phyloP scores from a whole-genome alignment of 2,329 filamentous ascomycete genomes.

The Paraphoma sp. region DNA sequence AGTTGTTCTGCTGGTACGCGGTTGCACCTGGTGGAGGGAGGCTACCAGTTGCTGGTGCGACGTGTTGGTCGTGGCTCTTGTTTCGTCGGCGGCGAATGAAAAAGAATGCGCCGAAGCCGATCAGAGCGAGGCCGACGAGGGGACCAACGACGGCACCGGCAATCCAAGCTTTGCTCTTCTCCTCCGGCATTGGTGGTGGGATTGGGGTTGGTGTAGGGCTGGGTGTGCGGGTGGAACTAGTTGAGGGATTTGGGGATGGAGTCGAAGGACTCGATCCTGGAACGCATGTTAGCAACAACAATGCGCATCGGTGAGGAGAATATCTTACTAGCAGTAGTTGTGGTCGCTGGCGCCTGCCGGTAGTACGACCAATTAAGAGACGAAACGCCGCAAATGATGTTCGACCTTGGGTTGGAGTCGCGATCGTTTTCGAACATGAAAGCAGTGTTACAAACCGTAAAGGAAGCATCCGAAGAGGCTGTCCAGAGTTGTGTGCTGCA shows the following conservation, averaged over 20 bases:
- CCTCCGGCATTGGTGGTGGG: neutral
- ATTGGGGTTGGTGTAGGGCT: neutral
- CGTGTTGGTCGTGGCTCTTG: conserved; percentile 4
- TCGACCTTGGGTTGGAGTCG: conserved; percentile 33
- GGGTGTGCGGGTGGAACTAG: neutral
- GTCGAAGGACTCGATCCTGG: neutral
- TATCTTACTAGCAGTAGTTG: conserved; percentile 1
- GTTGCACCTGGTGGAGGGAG: conserved; percentile 7
- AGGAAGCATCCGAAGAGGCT: conserved; percentile 19
- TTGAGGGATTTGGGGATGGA: neutral
- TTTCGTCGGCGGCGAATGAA: conserved; percentile 35
- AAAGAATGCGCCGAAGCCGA: conserved; percentile 29
- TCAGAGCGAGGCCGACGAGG: conserved; percentile 31
- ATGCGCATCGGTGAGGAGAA: neutral
- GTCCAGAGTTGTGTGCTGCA: conserved; percentile 22
- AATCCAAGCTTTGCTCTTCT: conserved; percentile 38
- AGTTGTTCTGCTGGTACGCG: conserved; percentile 11
- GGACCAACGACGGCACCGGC: conserved; percentile 36
- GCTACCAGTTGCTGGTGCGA: conserved; percentile 3
- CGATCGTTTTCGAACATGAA: conserved; percentile 39
- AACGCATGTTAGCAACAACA: neutral
- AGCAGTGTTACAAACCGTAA: conserved; percentile 35
- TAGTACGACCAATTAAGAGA: conserved; percentile 36
- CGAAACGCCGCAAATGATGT: conserved; percentile 35
- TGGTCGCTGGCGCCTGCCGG: conserved; percentile 21